Evolutionary conservation across 306 rosid species (phyloP).

Genomic region (Fragaria iinumae): DNA sequence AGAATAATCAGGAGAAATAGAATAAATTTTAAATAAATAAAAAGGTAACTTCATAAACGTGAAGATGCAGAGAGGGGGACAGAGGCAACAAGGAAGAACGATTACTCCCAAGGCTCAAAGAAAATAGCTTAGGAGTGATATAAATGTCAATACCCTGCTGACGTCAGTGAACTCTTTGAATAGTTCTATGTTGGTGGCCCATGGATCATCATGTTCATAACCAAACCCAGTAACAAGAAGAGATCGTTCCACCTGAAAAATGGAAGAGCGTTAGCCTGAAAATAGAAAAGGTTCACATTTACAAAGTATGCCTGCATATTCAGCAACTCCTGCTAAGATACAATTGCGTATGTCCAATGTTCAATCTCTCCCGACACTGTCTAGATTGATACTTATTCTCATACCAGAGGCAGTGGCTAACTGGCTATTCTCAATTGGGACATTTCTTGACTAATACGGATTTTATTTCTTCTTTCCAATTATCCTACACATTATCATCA

Average conservation of each 20-base stretch:
- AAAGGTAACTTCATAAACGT: not conserved
- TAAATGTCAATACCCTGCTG: constrained; percentile 73
- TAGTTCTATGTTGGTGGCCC: constrained; percentile 83
- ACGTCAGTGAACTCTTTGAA: constrained; percentile 89
- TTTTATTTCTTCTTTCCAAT: not conserved
- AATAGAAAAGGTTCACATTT: not conserved
- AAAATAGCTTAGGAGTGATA: constrained; percentile 13
- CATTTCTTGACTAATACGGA: not conserved
- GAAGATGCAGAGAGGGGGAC: not conserved
- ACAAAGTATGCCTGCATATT: not conserved
- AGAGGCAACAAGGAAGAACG: not conserved
- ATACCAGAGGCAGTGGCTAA: not conserved
- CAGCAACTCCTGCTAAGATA: not conserved
- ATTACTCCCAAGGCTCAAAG: not conserved
- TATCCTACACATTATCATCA: not conserved
- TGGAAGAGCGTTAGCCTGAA: constrained; percentile 14
- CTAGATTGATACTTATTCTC: not conserved
- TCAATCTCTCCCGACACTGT: not conserved
- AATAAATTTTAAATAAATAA: constrained; percentile 9
- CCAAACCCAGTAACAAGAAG: constrained; percentile 98
- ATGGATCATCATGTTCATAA: constrained; percentile 89
- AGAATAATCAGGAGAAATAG: not conserved
- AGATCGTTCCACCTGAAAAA: constrained; percentile 72
- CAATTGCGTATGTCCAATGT: not conserved
- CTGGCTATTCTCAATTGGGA: not conserved